These are phyloP conservation scores for Artemisia annua DNA, from an alignment of 129 eudicot species.

Conservation along the genomic window DNA sequence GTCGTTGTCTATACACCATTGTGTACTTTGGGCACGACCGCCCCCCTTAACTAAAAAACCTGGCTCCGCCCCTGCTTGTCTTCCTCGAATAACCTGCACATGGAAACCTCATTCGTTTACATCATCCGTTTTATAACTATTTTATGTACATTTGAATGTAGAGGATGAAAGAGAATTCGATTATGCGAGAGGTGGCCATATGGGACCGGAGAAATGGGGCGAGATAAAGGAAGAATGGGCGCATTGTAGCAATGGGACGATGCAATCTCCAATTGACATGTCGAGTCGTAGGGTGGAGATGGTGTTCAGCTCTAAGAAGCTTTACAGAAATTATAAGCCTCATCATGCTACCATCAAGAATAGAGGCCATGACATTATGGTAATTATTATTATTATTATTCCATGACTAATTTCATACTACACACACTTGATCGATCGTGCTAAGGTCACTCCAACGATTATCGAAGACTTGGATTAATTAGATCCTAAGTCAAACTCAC, in stretches of 20 bases:
- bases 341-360: constrained; percentile 42
- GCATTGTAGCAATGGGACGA: constrained; percentile 45
- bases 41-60: too few species aligned
- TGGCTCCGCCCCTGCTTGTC: too few species aligned
- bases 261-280: constrained; percentile 72
- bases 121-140: too few species aligned
- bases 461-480: too few species aligned
- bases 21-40: too few species aligned
- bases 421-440: background rate
- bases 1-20: too few species aligned
- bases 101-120: too few species aligned
- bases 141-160: constrained; percentile 15
- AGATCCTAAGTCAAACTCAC: too few species aligned
- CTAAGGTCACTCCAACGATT: too few species aligned
- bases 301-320: constrained; percentile 26
- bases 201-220: constrained; percentile 68
- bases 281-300: constrained; percentile 35
- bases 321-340: constrained; percentile 36
- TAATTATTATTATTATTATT: constrained; percentile 15
- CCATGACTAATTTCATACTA: background rate
- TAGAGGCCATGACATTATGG: constrained; percentile 63
- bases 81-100: too few species aligned
- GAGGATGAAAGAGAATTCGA: constrained; percentile 63
- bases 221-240: constrained; percentile 52
- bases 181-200: constrained; percentile 34